Evolutionary conservation across 2,329 filamentous ascomycete species (phyloP).

Genomic region (Ilyonectria robusta): DNA sequence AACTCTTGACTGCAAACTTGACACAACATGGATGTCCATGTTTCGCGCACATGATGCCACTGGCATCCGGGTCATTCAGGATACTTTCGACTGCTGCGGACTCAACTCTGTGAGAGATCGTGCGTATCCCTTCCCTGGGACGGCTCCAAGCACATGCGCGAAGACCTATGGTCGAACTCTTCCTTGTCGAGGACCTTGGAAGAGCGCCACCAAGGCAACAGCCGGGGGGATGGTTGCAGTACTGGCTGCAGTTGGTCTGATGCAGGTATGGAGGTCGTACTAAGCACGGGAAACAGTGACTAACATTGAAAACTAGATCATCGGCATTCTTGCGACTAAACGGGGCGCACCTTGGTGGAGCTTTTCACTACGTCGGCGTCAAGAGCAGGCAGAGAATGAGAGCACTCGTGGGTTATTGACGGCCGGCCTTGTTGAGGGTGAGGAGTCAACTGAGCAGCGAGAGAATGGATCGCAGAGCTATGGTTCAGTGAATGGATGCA

Average conservation of each 20-base stretch:
- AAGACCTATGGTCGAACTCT: constrained; percentile 60
- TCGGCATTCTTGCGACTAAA: constrained; percentile 50
- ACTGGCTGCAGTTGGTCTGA: constrained; percentile 65
- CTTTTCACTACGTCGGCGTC: constrained; percentile 34
- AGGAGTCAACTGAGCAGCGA: constrained; percentile 35
- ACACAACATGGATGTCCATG: constrained; percentile 68
- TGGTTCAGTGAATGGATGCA: constrained; percentile 35
- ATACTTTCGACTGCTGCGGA: constrained; percentile 77
- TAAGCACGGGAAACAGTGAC: background rate
- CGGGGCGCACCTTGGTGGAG: constrained; percentile 51
- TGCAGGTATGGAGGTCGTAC: constrained; percentile 64
- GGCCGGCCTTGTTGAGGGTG: constrained; percentile 50
- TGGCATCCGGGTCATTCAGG: constrained; percentile 73
- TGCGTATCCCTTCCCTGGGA: constrained; percentile 71
- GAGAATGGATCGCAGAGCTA: constrained; percentile 35
- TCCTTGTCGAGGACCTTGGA: constrained; percentile 71
- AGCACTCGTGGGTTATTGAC: constrained; percentile 46
- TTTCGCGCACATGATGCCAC: constrained; percentile 65
- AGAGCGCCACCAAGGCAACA: constrained; percentile 64
- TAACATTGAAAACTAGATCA: constrained; percentile 41
- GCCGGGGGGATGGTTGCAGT: constrained; percentile 70
- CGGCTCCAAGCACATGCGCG: constrained; percentile 57
- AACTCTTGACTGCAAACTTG: constrained; percentile 66
- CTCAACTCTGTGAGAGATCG: constrained; percentile 70
- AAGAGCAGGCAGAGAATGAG: constrained; percentile 30